Evolutionary conservation across 495 filamentous ascomycete species (phyloP).

Genomic region (Penicillium argentinense): DNA sequence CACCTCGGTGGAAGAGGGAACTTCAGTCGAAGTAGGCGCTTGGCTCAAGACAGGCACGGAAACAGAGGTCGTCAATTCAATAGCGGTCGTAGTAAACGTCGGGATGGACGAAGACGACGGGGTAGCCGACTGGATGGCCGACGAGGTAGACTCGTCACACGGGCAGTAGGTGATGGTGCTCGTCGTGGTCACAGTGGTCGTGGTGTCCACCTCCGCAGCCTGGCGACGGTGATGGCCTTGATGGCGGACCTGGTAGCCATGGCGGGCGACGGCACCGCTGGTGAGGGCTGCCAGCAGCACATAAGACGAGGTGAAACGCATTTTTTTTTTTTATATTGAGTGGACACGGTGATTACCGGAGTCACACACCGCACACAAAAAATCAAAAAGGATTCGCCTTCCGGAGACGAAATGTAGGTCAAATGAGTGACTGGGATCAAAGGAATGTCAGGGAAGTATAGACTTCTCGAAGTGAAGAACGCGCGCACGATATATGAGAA

Average conservation of each 20-base stretch:
- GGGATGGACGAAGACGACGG: neutral
- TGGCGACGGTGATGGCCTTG: slow-evolving; percentile 29
- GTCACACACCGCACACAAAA: neutral
- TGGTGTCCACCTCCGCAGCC: slow-evolving; percentile 4
- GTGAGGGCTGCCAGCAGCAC: slow-evolving; percentile 35
- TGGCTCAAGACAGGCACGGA: neutral
- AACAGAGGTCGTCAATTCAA: neutral
- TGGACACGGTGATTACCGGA: too few relatives aligned
- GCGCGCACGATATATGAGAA: neutral
- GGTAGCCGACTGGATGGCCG: neutral
- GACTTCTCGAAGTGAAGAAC: slow-evolving; percentile 5
- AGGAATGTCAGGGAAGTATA: slow-evolving; percentile 10
- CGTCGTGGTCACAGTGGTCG: slow-evolving; percentile 12
- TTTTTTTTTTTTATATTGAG: too few relatives aligned
- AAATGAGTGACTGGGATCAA: slow-evolving; percentile 5
- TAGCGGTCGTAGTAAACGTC: neutral
- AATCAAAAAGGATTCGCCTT: neutral
- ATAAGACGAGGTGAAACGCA: slow-evolving; percentile 35
- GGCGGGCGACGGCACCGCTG: slow-evolving; percentile 23
- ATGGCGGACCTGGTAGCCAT: slow-evolving; percentile 6
- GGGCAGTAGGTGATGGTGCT: slow-evolving; percentile 16
- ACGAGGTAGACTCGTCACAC: neutral
- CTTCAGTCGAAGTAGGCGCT: slow-evolving; percentile 1
- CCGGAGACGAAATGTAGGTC: slow-evolving; percentile 8
- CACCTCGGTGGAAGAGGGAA: slow-evolving; percentile 2